These are phyloP conservation scores for Dactylellina sp. DNA, from an alignment of 2,329 filamentous ascomycete genomes.

Conservation along the genomic window DNA sequence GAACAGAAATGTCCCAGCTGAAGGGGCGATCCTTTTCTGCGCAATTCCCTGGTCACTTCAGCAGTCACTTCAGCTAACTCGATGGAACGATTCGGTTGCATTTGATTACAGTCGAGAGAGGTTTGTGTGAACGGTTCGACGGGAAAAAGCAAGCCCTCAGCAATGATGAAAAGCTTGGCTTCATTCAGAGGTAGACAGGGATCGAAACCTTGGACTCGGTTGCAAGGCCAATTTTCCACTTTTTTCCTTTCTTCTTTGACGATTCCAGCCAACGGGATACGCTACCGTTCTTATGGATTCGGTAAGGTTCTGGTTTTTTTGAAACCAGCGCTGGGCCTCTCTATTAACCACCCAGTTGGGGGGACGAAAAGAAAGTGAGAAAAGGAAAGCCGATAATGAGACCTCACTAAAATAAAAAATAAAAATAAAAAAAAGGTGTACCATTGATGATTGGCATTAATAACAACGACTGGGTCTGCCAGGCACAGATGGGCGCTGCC, in stretches of 20 bases:
- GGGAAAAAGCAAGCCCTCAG: slow-evolving; percentile 43
- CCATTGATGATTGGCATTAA: slow-evolving; percentile 47
- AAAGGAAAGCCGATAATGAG: slow-evolving; percentile 39
- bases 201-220: slow-evolving; percentile 57
- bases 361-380: slow-evolving; percentile 15
- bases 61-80: slow-evolving; percentile 12
- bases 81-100: slow-evolving; percentile 39
- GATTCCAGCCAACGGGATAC: slow-evolving; percentile 57
- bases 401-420: slow-evolving; percentile 37
- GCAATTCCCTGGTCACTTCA: slow-evolving; percentile 48
- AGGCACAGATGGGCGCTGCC: slow-evolving; percentile 40
- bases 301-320: slow-evolving; percentile 50
- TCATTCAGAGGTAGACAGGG: slow-evolving; percentile 54
- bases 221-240: slow-evolving; percentile 54
- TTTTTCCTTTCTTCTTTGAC: slow-evolving; percentile 53
- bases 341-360: slow-evolving; percentile 30
- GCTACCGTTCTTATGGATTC: slow-evolving; percentile 57
- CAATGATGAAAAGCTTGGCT: slow-evolving; percentile 41
- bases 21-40: slow-evolving; percentile 40
- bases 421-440: slow-evolving; percentile 27
- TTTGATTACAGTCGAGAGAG: slow-evolving; percentile 53
- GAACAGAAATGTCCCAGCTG: slow-evolving; percentile 39
- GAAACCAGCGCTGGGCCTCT: slow-evolving; percentile 33
- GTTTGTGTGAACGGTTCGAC: slow-evolving; percentile 34
- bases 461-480: slow-evolving; percentile 46